Base-by-base conservation (phyloP, 345 rosid species). In the Turnera subulata region DNA sequence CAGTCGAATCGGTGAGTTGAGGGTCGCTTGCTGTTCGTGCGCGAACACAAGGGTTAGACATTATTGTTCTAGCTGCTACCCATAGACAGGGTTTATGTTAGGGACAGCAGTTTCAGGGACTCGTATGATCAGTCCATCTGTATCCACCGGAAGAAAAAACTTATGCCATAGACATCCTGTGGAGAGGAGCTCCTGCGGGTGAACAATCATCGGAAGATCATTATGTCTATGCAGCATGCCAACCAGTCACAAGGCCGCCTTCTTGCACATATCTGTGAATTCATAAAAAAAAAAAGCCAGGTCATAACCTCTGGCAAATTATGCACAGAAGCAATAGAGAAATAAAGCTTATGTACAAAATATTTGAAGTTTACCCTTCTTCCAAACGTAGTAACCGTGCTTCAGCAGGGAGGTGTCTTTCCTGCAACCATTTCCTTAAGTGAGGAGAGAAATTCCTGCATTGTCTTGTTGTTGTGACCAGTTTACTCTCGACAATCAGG, bases 81-180 rank as follows among this genome's bases (percentile, higher is more conserved):
- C 15, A 50, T 44, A 48, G 45, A 24, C 50, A 17, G 59, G 69
- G 67, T 47, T 39, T 33, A 60, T 21, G 6, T 13, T 12, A 18
- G 53, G 49, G 46, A 61, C 56, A 61, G 50, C 19, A 24, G 20
- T 26, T 43, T 63, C 50, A 11, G 76, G 68, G 16, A 71, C 56
- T 29, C 67, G 77, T n/a, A 76, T 55, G 40, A 82, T 45, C 50
- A 80, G 64, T 11, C 81, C 82, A 64, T 82, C 86, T 18, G 78
- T 26, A 5, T 82, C 83, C 11, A 70, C 62, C 0, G 82, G 86
- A 20, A 82, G 61, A 55, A 82, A 69, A 19, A 82, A 53, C 69
- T 68, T 67, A 53, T n/a, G 64, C 80, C 81, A 82, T 16, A 74
- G 52, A 46, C 80, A 82, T 51, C 83, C 82, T 10, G 86, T 76